Percentiles rank a stretch among this genome's conserved stretches.
phyloP scores from a whole-genome alignment of 2,329 filamentous ascomycete genomes.

The Talaromyces sp. region DNA sequence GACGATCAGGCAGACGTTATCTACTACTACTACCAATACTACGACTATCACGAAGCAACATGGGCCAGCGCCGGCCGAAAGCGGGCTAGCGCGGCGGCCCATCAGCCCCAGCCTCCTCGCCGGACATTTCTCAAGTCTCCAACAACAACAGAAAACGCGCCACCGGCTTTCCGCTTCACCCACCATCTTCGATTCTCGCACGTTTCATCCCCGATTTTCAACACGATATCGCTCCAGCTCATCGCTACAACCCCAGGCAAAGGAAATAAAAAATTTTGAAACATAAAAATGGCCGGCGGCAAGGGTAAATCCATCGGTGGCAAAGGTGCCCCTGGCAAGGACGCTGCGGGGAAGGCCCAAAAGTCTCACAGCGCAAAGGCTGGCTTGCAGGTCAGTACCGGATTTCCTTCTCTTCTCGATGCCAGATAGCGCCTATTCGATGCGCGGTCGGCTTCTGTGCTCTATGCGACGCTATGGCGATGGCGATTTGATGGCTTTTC shows the following conservation, averaged over 20 bases:
- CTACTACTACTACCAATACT: no score
- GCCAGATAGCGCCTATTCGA: background rate
- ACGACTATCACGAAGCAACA: background rate
- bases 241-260: slow-evolving; percentile 20
- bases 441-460: background rate
- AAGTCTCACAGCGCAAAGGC: slow-evolving; percentile 91
- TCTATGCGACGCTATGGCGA: background rate
- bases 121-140: slow-evolving; percentile 1
- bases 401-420: slow-evolving; percentile 7
- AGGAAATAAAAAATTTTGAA: slow-evolving; percentile 13
- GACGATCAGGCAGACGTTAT: background rate
- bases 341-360: slow-evolving; percentile 78
- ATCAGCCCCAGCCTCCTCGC: background rate
- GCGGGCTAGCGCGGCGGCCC: background rate
- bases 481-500: background rate
- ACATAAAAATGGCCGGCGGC: slow-evolving; percentile 65
- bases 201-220: slow-evolving; percentile 16
- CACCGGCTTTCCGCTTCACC: background rate
- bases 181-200: slow-evolving; percentile 10
- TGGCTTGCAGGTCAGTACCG: slow-evolving; percentile 77
- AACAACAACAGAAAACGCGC: slow-evolving; percentile 5
- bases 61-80: background rate
- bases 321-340: slow-evolving; percentile 76
- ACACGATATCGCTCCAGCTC: slow-evolving; percentile 19
- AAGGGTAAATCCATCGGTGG: slow-evolving; percentile 91